Evolutionary conservation across 192 early-diverging fungal genomes (phyloP).

Genomic region (Tieghemiomyces parasiticus): DNA sequence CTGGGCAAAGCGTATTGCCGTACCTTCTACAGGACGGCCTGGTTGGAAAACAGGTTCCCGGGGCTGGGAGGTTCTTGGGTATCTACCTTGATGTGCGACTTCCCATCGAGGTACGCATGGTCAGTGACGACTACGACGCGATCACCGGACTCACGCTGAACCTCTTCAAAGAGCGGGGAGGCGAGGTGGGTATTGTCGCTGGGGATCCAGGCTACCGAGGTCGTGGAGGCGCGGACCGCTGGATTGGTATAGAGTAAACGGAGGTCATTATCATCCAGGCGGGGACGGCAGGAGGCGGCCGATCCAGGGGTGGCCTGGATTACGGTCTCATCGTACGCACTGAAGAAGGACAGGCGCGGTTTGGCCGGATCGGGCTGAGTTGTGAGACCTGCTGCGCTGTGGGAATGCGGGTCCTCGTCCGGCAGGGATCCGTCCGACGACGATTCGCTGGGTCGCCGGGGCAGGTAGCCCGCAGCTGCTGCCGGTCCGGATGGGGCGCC

Average conservation of each 20-base stretch:
- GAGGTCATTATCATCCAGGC: constrained; percentile 6
- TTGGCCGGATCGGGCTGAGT: neutral
- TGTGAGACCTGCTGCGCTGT: neutral
- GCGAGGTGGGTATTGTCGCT: neutral
- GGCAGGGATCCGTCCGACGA: neutral
- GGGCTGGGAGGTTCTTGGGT: neutral
- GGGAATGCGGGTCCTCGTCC: neutral
- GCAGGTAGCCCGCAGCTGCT: too few relatives aligned
- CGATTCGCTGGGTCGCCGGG: neutral
- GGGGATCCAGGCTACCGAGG: constrained; percentile 4
- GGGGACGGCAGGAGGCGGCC: neutral
- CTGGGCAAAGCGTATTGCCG: too few relatives aligned
- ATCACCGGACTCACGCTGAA: constrained; percentile 9
- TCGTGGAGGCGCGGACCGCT: neutral
- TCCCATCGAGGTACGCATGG: neutral
- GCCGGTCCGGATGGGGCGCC: too few relatives aligned
- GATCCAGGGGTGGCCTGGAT: neutral
- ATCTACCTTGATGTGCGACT: neutral
- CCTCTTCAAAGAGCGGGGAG: neutral
- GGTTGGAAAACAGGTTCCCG: neutral
- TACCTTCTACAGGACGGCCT: too few relatives aligned
- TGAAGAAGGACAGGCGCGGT: neutral
- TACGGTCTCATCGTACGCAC: neutral
- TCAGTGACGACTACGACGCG: constrained; percentile 10
- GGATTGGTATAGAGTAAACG: constrained; percentile 13